Conservation (phyloP, 495 filamentous ascomycete genomes). For the Saxophila tyrrhenica region DNA sequence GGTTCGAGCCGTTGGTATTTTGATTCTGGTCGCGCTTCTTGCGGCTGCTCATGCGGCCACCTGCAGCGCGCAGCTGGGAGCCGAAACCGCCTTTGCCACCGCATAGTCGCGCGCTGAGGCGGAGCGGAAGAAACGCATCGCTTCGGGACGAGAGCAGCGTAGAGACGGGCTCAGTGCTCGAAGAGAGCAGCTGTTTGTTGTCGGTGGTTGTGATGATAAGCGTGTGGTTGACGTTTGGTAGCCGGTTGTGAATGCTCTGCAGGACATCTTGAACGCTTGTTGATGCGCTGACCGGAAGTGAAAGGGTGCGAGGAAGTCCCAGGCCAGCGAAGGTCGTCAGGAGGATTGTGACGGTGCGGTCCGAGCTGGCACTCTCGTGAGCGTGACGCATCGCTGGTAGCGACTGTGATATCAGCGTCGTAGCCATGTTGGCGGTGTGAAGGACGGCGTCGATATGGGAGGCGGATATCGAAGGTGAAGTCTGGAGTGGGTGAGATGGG, state of each 20-base stretch:
- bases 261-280: constrained; percentile 58
- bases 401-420: not conserved
- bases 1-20: constrained; percentile 45
- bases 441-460: too few species aligned
- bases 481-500: not conserved
- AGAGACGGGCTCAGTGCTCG: constrained; percentile 40
- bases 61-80: constrained; percentile 89
- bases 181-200: constrained; percentile 52
- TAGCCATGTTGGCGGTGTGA: not conserved
- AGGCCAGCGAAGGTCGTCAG: constrained; percentile 75
- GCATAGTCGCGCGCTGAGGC: constrained; percentile 59
- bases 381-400: not conserved
- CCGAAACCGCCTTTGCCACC: constrained; percentile 98
- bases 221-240: constrained; percentile 44
- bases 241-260: constrained; percentile 46
- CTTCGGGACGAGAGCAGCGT: constrained; percentile 36
- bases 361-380: not conserved
- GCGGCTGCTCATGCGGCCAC: constrained; percentile 91
- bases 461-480: not conserved
- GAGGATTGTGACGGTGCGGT: constrained; percentile 56
- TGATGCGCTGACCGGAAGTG: constrained; percentile 44
- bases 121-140: constrained; percentile 64
- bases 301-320: constrained; percentile 64
- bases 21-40: constrained; percentile 71
- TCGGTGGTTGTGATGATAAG: constrained; percentile 74